Percentiles rank a stretch among this genome's conserved stretches.
Evolutionary conservation across 2,329 filamentous ascomycete genomes (phyloP).

Genomic region (Chaetomium strumarium): DNA sequence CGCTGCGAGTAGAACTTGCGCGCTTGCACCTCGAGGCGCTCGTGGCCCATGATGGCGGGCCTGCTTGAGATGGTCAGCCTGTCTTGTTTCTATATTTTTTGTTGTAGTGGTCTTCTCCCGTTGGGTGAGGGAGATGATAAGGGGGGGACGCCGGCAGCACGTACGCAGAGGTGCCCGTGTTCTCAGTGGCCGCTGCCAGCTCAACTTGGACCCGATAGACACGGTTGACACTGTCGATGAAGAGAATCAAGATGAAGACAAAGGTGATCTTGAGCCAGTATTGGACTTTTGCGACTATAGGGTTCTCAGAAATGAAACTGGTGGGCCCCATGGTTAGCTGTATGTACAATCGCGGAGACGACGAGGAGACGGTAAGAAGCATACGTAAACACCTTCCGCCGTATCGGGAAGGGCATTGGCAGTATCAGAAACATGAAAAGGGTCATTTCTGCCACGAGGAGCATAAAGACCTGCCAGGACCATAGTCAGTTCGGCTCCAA

Average conservation of each 20-base stretch:
- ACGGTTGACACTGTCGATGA: conserved; percentile 91
- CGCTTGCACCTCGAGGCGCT: conserved; percentile 96
- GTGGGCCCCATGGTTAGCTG: conserved; percentile 8
- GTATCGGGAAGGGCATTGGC: conserved; percentile 80
- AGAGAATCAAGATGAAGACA: conserved; percentile 97
- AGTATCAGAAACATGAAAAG: conserved; percentile 76
- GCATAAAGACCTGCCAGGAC: conserved; percentile 69
- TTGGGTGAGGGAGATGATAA: neutral
- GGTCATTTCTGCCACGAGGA: conserved; percentile 76
- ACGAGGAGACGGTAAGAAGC: conserved; percentile 20
- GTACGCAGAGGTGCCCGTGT: conserved; percentile 42
- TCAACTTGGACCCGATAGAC: conserved; percentile 96
- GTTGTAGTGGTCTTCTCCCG: neutral
- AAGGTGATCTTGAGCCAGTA: conserved; percentile 99
- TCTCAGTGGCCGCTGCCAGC: conserved; percentile 65
- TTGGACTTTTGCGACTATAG: conserved; percentile 80
- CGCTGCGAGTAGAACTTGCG: conserved; percentile 99
- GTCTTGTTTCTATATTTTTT: neutral
- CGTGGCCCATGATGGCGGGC: conserved; percentile 74
- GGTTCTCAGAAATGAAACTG: conserved; percentile 90
- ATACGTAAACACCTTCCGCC: conserved; percentile 75
- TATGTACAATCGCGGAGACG: too few relatives aligned
- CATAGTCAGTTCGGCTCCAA: neutral
- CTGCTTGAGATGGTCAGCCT: conserved; percentile 29
- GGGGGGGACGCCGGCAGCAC: conserved; percentile 31